Conservation (phyloP, 495 filamentous ascomycete genomes). For the Podospora fimiseda region DNA sequence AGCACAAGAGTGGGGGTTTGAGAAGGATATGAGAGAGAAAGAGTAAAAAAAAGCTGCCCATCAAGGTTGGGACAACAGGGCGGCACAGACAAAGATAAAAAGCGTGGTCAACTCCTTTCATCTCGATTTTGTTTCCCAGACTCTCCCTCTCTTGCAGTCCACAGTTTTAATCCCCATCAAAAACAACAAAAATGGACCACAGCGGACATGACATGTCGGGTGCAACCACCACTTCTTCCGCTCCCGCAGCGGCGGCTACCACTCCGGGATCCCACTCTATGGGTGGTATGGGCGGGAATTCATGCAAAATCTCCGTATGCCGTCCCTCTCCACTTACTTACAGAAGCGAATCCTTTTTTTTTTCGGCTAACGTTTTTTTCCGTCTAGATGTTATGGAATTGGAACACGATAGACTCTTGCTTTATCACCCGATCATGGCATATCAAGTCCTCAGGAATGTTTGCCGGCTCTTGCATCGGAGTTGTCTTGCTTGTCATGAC, state of each 20-base stretch:
- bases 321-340: background rate
- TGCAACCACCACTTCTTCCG: background rate
- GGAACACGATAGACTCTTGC: slow-evolving; percentile 61
- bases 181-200: slow-evolving; percentile 19
- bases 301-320: background rate
- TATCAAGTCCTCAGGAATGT: slow-evolving; percentile 53
- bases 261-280: background rate
- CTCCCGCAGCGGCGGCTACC: background rate
- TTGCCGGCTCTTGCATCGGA: slow-evolving; percentile 63
- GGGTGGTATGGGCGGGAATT: background rate
- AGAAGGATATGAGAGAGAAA: too few relatives aligned
- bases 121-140: too few relatives aligned
- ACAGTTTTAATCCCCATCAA: too few relatives aligned
- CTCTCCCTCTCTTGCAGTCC: too few relatives aligned
- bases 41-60: too few relatives aligned
- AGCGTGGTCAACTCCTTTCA: too few relatives aligned
- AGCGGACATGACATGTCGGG: background rate
- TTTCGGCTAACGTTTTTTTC: background rate
- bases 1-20: too few relatives aligned
- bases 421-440: slow-evolving; percentile 60
- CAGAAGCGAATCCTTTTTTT: too few relatives aligned
- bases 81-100: too few relatives aligned
- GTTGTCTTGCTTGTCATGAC: slow-evolving; percentile 53
- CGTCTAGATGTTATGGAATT: slow-evolving; percentile 61
- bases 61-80: too few relatives aligned